Base-by-base conservation (phyloP, 805 yeast species). In the Candida tallmaniae region DNA sequence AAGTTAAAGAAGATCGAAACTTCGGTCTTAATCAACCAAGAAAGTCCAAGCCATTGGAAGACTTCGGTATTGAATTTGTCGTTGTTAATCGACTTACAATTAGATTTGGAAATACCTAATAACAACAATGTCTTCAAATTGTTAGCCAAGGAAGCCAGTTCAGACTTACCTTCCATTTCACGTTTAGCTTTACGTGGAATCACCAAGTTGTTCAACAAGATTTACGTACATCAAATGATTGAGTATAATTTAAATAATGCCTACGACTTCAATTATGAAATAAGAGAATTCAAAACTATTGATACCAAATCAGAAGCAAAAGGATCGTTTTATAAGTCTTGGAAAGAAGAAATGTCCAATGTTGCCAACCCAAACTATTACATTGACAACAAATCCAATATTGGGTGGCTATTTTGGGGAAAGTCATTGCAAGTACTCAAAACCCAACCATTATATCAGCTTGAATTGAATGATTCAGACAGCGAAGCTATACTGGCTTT, bases 341-440 rank as follows among this genome's bases (percentile, higher is more conserved):
- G 80, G 64, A 52, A 56, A 27, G 38, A 48, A 4, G 93, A 83
- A 44, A 59, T 82, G 64, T 48, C 51, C 8, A 74, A 75, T 41
- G 55, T 62, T 10, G 54, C 60, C 0, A 36, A 55, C 15, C 83
- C 83, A 1, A 44, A 43, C 1, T 80, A 65, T 43, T 86, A 59
- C 47, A 65, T 81, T 44, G 88, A 82, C 47, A 70, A 70, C 20
- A 73, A 70, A 34, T 60, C 72, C 2, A 68, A 64, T 48, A 60
- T 64, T 6, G 93, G 95, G 0, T 83, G 88, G 77, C 56, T 83
- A 6, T 80, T 82, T 33, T 86, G 96, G 95, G 83, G 79, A 10
- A 57, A 74, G 13, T 45, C 59, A 0, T 48, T 80, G 55, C 51
- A 54, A 14, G 87, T 70, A 2, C 60, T 78, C 13, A 62, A 60